Evolutionary conservation across 176 grass and related monocot genomes (phyloP), one percentile per base, ranked within the genome.

Genomic region (Zea mays): DNA sequence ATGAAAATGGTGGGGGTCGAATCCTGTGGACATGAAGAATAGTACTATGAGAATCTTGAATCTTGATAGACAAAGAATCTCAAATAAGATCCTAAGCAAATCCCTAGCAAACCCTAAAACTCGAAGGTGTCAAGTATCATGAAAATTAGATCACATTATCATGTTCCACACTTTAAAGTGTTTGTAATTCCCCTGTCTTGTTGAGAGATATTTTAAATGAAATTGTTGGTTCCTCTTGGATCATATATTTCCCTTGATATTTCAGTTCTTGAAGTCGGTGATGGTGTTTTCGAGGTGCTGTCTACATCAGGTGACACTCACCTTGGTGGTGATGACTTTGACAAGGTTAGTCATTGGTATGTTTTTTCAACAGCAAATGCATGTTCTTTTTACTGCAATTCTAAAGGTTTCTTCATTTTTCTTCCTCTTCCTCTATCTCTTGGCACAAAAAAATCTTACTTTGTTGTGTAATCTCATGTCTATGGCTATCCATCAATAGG

Each of bases 261-360:
- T 62, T 88, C 85, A 93, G 87, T 93, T 64, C 85, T 93, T 0
- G 91, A 93, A 77, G 91, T 93, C 46, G 91, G 91, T 64, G 91
- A 93, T 81, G 91, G 91, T 19, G 91, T 93, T 63, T 93, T 93
- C 14, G 91, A 93, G 82, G 91, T 93, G 49, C 75, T 93, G n/a
- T 93, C 88, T 13, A 90, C 91, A 73, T 93, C 91, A 0, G 91
- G 91, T 46, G 91, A 93, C 46, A 93, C 91, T 44, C 91, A 93
- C 73, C 91, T 93, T 56, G 91, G 91, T 73, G 87, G 87, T 71
- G 88, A 93, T 88, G 91, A 93, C 77, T 93, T 90, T n/a, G 91
- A 93, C 75, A 93, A 93, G 91, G 91, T 93, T 54, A n/a, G 43
- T 47, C 8, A 19, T 57, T 68, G 7, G n/a, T n/a, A n/a, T 50